A percentile compares a stretch with the other conserved stretches of the same genome.
These are phyloP conservation scores for Brettanomyces sp. DNA, from an alignment of 805 yeast species.

Conservation along the genomic window DNA sequence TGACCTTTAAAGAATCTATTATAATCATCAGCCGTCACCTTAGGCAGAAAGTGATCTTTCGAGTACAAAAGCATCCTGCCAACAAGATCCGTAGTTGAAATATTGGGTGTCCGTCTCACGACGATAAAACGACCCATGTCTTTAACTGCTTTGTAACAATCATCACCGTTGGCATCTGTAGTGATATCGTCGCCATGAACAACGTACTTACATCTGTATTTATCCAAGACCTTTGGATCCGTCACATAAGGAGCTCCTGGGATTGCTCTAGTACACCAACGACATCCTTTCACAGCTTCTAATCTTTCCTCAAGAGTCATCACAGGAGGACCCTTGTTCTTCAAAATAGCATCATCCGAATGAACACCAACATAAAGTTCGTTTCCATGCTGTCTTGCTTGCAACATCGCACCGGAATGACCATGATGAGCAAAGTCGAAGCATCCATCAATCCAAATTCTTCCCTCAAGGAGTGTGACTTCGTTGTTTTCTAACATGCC, in stretches of 20 bases:
- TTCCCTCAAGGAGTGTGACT: conserved; percentile 17
- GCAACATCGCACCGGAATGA: conserved; percentile 94
- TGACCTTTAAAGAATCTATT: conserved; percentile 2
- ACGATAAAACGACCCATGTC: conserved; percentile 78
- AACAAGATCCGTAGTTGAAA: conserved; percentile 90
- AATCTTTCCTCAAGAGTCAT: conserved; percentile 76
- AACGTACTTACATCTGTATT: conserved; percentile 73
- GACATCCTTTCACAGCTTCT: conserved; percentile 80
- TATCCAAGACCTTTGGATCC: conserved; percentile 68
- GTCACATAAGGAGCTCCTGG: conserved; percentile 91
- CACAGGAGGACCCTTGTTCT: conserved; percentile 89
- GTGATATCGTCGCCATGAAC: conserved; percentile 98
- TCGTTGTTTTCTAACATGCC: too few species aligned
- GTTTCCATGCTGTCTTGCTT: conserved; percentile 76
- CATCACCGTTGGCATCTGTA: conserved; percentile 91
- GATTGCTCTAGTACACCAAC: conserved; percentile 73
- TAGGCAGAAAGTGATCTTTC: conserved; percentile 45
- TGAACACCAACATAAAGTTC: conserved; percentile 84
- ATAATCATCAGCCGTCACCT: conserved; percentile 22
- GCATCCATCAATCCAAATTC: conserved; percentile 96
- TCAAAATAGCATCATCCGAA: conserved; percentile 74
- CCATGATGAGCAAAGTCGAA: conserved; percentile 98
- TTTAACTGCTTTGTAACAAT: conserved; percentile 79
- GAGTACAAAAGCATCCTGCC: conserved; percentile 69
- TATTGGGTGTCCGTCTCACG: conserved; percentile 91